These are phyloP conservation scores for Hansenula lynferdii DNA, from an alignment of 1,139 yeast genomes.

Conservation along the genomic window DNA sequence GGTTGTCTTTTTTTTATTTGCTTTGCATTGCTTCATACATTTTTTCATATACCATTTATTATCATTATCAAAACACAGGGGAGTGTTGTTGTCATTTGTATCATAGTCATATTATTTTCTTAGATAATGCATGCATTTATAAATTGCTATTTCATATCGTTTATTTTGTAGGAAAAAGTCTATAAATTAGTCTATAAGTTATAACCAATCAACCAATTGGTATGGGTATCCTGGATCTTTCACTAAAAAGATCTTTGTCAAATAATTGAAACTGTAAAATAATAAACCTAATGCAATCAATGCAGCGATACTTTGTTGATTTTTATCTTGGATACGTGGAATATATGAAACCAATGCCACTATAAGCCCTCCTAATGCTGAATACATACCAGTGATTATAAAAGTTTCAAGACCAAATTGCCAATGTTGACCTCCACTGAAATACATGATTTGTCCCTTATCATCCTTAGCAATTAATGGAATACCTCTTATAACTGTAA, in stretches of 20 bases:
- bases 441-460: conserved; percentile 42
- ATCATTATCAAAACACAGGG: too few species aligned
- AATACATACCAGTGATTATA: conserved; percentile 45
- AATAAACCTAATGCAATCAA: conserved; percentile 22
- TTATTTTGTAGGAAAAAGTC: too few species aligned
- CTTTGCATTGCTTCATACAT: too few species aligned
- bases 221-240: conserved; percentile 37
- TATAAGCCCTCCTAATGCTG: conserved; percentile 35
- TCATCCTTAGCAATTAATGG: conserved; percentile 56
- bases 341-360: conserved; percentile 32
- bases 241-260: conserved; percentile 29
- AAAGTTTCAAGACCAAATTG: conserved; percentile 68
- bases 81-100: too few species aligned
- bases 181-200: too few species aligned
- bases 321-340: conserved; percentile 17
- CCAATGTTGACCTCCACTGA: conserved; percentile 59
- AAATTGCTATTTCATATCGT: too few species aligned
- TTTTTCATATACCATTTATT: too few species aligned
- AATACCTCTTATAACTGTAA: conserved; percentile 50
- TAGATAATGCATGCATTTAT: too few species aligned
- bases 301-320: conserved; percentile 15
- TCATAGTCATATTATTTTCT: too few species aligned
- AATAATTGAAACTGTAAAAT: conserved; percentile 29
- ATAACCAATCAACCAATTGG: conserved; percentile 11
- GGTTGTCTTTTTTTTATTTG: neutral